Percentiles rank a stretch among this genome's conserved stretches.
These are phyloP conservation scores for Ilex paraguariensis DNA, from an alignment of 305 asterid genomes.

Conservation along the genomic window DNA sequence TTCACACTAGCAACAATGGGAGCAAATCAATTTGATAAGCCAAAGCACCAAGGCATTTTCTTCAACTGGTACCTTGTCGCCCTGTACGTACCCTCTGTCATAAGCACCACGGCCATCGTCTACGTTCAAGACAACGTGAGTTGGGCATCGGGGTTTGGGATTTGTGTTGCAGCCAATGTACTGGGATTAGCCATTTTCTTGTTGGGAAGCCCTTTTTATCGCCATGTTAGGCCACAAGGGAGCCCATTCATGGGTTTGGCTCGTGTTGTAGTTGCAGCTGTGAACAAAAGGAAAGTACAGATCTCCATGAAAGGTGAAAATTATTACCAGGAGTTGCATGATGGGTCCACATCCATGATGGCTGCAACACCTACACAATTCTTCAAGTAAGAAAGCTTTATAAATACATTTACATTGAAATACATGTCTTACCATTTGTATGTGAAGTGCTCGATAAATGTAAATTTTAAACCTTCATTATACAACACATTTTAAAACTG, in stretches of 20 bases:
- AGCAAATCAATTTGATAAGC: conserved; percentile 15
- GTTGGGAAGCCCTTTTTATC: conserved; percentile 15
- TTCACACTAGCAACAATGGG: conserved; percentile 21
- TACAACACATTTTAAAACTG: no score
- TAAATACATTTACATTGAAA: no score
- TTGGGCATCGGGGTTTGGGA: conserved; percentile 23
- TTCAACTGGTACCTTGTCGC: conserved; percentile 26
- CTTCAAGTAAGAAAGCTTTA: conserved; percentile 28
- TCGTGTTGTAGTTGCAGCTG: conserved; percentile 15
- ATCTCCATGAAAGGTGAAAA: background rate
- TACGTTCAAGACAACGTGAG: conserved; percentile 25
- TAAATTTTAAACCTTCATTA: no score
- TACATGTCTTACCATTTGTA: no score
- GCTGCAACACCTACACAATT: conserved; percentile 19
- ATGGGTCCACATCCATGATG: background rate
- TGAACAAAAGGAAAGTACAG: conserved; percentile 8
- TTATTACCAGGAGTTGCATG: conserved; percentile 20
- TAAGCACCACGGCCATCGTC: conserved; percentile 20
- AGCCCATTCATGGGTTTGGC: conserved; percentile 23
- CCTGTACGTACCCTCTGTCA: conserved; percentile 2
- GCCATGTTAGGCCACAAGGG: conserved; percentile 15
- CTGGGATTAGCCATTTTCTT: conserved; percentile 23
- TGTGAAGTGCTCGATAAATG: no score
- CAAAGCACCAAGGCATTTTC: conserved; percentile 13
- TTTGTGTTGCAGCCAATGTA: conserved; percentile 15